Base-by-base conservation (phyloP, 257 asterid genomes). In the Craterostigma plantagineum region DNA sequence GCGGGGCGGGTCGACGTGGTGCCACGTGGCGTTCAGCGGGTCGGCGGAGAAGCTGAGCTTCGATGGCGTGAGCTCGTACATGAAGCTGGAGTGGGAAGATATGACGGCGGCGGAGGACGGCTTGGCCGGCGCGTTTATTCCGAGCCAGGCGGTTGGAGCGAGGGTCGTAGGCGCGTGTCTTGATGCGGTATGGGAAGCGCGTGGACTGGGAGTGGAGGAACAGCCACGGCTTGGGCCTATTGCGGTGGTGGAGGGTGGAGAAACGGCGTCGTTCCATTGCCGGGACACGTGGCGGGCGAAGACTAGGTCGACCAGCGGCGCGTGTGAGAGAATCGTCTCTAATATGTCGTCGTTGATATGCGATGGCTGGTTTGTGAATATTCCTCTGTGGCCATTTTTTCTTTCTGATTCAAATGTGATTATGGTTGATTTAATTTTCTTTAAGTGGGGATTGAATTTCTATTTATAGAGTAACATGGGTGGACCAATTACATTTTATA, bases 201-300 rank as follows among this genome's bases (percentile, higher is more conserved):
- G 49, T 50, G 52, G 55, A 18, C 42, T 77, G 94, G 35, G 67
- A 39, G 71, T 75, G 85, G 61, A 78, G 45, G 62, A 82, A 42
- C 8, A 82, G 66, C 94, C 92, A 82, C 0, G 94, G 92, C 8
- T 63, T 65, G 1, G 63, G 77, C 53, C 39, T 49, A 52, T 58
- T 67, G 34, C 14, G 57, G 69, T 58, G 64, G 62, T 48, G 63
- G 55, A 82, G 94, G 51, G 91, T 68, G 63, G 78, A 60, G 49
- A 45, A 0, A 75, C 81, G 15, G 85, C 82, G 54, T 10, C 50
- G 57, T 50, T 18, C 94, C 92, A 82, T 7, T 66, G 47, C 44
- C 50, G 60, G 16, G 92, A 82, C 16, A 78, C 92, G 34, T 3
- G 71, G 1, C 64, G 58, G 39, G 77, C 77, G 16, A 69, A 58